Evolutionary conservation across 345 rosid species (phyloP), one percentile per base, ranked within the genome.

Genomic region (Trapa incisa): DNA sequence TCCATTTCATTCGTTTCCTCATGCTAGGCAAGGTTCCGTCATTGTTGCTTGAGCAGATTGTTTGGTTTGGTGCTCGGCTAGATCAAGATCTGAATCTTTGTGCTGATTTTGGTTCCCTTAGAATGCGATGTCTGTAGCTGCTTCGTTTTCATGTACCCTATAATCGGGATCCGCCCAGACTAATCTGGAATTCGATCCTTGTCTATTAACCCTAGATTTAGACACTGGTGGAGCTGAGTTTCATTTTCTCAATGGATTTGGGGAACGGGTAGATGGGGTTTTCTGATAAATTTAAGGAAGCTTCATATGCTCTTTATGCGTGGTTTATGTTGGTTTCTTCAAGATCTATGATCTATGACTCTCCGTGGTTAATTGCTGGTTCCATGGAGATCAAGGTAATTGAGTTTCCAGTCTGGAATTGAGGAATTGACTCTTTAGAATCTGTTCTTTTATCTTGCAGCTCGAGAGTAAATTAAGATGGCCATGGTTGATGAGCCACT

Each of bases 401-500:
- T 64, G 67, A 64, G n/a, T 64, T 4, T 41, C 43, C 43, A 41
- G 43, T 41, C 43, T 41, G 43, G 43, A 41, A 8, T 41, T 41
- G 43, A 41, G 43, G 7, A 41, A 8, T 41, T 41, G 43, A 8
- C 6, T 41, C 43, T 41, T 41, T 4, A 41, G 43, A 16, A 39
- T 6, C 7, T 41, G 32, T 64, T 16, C 8, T 64, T 16, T 62
- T 33, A 2, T 16, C n/a, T 4, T 65, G 62, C 67, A 37, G 50
- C 43, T 54, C 29, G 66, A 22, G 48, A 29, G 75, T 74, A 67
- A 67, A 45, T 38, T 42, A 71, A 52, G 61, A 89, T 89, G 98
- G 79, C 97, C 37, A 82, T 78, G 87, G 83, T 84, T 53, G 97
- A 90, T 41, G 97, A 87, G 77, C 97, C 97, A 2, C 73, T 93